Base-by-base conservation (phyloP, 805 yeast genomes). In the Blastobotrys mokoenaii region DNA sequence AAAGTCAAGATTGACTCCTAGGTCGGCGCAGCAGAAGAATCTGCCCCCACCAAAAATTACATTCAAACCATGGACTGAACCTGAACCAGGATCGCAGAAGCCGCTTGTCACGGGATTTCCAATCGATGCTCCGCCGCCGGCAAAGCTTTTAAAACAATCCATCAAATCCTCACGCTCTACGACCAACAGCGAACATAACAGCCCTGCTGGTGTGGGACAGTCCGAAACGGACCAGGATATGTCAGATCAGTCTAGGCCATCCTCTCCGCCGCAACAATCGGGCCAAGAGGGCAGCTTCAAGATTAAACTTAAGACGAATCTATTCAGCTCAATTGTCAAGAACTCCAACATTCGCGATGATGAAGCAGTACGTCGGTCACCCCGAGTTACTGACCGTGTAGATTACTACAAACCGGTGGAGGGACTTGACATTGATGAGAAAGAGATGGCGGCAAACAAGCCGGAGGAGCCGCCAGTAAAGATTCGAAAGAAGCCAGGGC, bases 51-150 rank as follows among this genome's bases (percentile, higher is more conserved):
- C 27, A 22, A 22, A 22, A 22, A 22, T 22, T 22, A 22, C 27
- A 22, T 22, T 22, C 27, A 22, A 31, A 12, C 15, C 34, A 11
- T 76, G 79, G 62, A 60, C 67, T 16, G 93, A 85, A 54, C 88
- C 89, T 2, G 70, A 69, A 14, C 60, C 71, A 30, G 73, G 77
- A 0, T 73, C 69, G 32, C 78, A 82, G 0, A 60, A 66, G 9
- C 79, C 84, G 36, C 71, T 74, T 9, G 77, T 77, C 33, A 81
- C 90, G 0, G 96, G 96, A 1, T 69, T 78, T 35, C 82, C 93
- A 2, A 63, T 87, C 44, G 85, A 78, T 51, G 70, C 76, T n/a
- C 70, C 72, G 4, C 96, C 96, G 7, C 74, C 77, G 14, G 39
- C 48, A 10, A 34, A 15, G n/a, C 44, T 17, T 12, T 16, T 17